phyloP scores from a whole-genome alignment of 805 yeast species.

The Barnettozyma siamensis region DNA sequence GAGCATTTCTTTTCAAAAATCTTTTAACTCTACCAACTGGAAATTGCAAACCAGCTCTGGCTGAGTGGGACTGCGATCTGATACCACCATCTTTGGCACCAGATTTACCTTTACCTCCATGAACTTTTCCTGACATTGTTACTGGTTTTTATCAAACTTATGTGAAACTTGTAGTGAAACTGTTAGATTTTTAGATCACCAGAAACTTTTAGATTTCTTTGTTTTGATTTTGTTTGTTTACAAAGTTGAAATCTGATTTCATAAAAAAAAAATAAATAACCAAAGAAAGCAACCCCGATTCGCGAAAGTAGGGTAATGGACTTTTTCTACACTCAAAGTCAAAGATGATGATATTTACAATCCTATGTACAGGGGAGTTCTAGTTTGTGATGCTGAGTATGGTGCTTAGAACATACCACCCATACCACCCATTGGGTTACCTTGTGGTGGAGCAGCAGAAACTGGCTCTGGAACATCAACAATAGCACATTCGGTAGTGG shows the following conservation, averaged over 20 bases:
- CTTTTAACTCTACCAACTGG: constrained; percentile 99
- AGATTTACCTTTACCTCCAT: constrained; percentile 95
- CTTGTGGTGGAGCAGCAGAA: constrained; percentile 38
- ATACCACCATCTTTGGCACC: constrained; percentile 65
- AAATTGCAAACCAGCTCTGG: constrained; percentile 91
- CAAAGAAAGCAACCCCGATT: not conserved
- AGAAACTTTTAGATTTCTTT: not conserved
- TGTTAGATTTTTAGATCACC: not conserved
- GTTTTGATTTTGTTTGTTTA: constrained; percentile 11
- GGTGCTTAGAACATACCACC: constrained; percentile 43
- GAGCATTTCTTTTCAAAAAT: constrained; percentile 86
- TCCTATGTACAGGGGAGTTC: not conserved
- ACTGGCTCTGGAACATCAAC: constrained; percentile 90
- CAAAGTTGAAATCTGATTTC: constrained; percentile 11
- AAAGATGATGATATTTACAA: not conserved
- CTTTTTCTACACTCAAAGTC: not conserved
- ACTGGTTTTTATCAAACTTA: not conserved
- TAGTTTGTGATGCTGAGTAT: not conserved
- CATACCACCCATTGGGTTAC: constrained; percentile 48
- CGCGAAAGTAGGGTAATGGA: not conserved
- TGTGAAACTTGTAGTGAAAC: not conserved
- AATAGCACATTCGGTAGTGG: constrained; percentile 97
- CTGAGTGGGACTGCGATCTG: constrained; percentile 80
- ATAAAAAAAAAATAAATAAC: not conserved
- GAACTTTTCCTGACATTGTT: constrained; percentile 88